Percentiles rank a stretch among this genome's conserved stretches.
Evolutionary conservation across 2,329 filamentous ascomycete genomes (phyloP).

Genomic region (Cladophialophora yegresii): DNA sequence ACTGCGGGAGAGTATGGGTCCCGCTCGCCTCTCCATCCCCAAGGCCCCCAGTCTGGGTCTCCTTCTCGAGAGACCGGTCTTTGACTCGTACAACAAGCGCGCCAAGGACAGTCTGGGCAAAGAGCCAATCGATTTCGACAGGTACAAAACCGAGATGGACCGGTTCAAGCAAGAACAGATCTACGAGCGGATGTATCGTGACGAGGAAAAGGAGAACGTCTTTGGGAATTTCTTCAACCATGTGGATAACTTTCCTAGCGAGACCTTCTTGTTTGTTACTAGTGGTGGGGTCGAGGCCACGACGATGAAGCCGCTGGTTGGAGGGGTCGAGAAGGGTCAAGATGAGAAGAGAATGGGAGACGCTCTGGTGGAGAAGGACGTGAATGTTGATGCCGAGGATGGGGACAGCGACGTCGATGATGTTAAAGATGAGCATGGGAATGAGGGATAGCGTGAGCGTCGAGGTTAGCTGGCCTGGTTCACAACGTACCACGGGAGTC

Average conservation of each 20-base stretch:
- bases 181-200: constrained; percentile 84
- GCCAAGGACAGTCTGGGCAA: constrained; percentile 64
- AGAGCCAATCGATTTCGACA: constrained; percentile 74
- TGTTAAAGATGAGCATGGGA: constrained; percentile 33
- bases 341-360: constrained; percentile 9
- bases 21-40: constrained; percentile 78
- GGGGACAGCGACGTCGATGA: constrained; percentile 34
- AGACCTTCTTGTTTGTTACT: constrained; percentile 74
- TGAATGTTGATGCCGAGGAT: constrained; percentile 27
- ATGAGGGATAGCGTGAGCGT: constrained; percentile 27
- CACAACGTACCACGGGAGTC: background rate
- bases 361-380: constrained; percentile 12
- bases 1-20: constrained; percentile 72
- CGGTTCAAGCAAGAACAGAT: constrained; percentile 92
- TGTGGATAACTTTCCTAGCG: constrained; percentile 70
- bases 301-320: constrained; percentile 44
- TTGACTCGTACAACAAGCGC: constrained; percentile 81
- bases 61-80: constrained; percentile 86
- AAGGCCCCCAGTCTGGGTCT: constrained; percentile 90
- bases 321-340: constrained; percentile 7
- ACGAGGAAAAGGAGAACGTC: constrained; percentile 85
- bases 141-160: constrained; percentile 74
- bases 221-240: constrained; percentile 79
- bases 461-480: background rate
- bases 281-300: constrained; percentile 67